Evolutionary conservation across 208 protist species (phyloP), one percentile per base, ranked within the genome.

Genomic region (Phytomonas serpens): DNA sequence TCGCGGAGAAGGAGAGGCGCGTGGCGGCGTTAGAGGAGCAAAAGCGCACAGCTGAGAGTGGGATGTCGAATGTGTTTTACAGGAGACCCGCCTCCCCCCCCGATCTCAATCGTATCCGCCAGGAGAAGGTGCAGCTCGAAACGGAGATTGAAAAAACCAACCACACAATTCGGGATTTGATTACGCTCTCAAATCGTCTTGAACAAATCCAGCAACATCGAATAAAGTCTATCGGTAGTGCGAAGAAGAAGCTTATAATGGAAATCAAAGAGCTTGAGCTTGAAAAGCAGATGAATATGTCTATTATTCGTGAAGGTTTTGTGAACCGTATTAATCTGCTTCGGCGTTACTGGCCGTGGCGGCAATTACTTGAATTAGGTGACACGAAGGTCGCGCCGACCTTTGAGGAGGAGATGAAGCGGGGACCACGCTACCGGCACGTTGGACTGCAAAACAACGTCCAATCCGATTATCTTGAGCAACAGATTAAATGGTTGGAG

Each of bases 341-440:
- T 42, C 82, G 90, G 47, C 87, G 86, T 3, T 95, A 95, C 72
- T 95, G 90, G 88, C 86, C 88, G 13, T 95, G 90, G 88, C 84
- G 90, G 5, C 89, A 91, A 61, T 79, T 95, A 31, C 81, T 83
- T 34, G 90, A 92, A 57, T 79, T 95, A 0, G 90, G 90, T 5
- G 88, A 93, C 71, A 87, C 84, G 33, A 82, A 74, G 19, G 88
- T 93, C 4, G 88, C 85, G 10, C 52, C 62, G 0, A 95, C 90
- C 30, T 95, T 95, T 71, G 82, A 82, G 74, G 85, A 91, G 68
- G 88, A 95, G 75, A 74, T 95, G 16, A 76, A 72, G n/a, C 81
- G 90, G 34, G 90, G 90, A 16, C 90, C 90, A 1, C 84, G 88
- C 23, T 95, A 90, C 76, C 83, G 90, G 27, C 79, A 86, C 67